phyloP scores from a whole-genome alignment of 2,329 filamentous ascomycete species.

The Xylaria polymorpha region DNA sequence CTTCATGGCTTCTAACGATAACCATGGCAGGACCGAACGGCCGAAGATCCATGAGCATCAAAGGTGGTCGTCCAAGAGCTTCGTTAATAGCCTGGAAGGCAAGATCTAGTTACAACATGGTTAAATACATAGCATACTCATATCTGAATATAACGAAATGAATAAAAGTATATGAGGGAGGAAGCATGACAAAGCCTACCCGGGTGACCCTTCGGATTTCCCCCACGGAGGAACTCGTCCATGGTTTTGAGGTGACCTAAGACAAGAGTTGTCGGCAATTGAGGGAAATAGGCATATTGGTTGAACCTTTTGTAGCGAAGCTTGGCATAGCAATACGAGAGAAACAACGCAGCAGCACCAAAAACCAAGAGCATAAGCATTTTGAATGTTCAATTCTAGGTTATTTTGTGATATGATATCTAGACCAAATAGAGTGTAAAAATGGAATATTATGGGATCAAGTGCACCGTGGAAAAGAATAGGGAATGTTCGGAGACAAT shows the following conservation, averaged over 20 bases:
- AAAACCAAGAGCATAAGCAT: too few relatives aligned
- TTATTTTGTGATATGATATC: too few relatives aligned
- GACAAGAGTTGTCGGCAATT: conserved; percentile 28
- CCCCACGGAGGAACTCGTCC: conserved; percentile 18
- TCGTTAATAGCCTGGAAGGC: conserved; percentile 45
- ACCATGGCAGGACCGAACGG: conserved; percentile 49
- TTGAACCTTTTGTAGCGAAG: conserved; percentile 29
- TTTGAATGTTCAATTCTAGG: too few relatives aligned
- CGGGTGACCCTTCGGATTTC: conserved; percentile 15
- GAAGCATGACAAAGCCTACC: conserved; percentile 12
- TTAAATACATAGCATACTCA: neutral
- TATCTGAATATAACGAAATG: too few relatives aligned
- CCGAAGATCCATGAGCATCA: conserved; percentile 52
- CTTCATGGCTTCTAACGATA: conserved; percentile 33
- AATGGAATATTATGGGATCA: too few relatives aligned
- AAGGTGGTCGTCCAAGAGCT: conserved; percentile 49
- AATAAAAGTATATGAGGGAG: too few relatives aligned
- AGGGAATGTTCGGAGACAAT: too few relatives aligned
- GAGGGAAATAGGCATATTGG: conserved; percentile 35
- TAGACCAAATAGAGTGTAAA: too few relatives aligned
- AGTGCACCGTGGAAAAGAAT: too few relatives aligned
- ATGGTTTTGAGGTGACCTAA: conserved; percentile 34
- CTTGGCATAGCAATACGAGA: neutral
- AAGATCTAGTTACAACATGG: conserved; percentile 11
- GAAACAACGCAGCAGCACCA: too few relatives aligned